These are phyloP conservation scores for Endotrypanum monterogeii DNA, from an alignment of 208 protist genomes.

Conservation along the genomic window DNA sequence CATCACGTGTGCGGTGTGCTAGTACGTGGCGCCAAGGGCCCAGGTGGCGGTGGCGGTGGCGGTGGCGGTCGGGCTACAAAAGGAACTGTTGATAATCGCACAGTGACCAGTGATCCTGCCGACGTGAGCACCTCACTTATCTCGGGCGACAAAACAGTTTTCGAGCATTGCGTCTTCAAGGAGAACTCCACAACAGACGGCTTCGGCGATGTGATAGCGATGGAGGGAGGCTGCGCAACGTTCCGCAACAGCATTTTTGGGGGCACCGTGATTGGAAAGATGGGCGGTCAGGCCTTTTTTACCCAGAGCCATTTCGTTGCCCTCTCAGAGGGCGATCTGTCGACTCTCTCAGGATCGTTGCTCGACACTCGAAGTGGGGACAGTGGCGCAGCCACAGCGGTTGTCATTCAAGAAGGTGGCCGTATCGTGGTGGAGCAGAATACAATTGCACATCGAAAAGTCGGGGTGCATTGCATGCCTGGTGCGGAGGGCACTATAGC, in stretches of 20 bases:
- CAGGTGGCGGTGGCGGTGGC: background rate
- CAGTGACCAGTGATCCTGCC: background rate
- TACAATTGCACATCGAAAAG: slow-evolving; percentile 44
- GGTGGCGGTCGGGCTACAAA: background rate
- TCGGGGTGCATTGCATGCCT: slow-evolving; percentile 44
- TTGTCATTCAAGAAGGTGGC: slow-evolving; percentile 58
- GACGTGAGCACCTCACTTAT: background rate
- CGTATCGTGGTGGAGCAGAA: slow-evolving; percentile 48
- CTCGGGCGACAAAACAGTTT: slow-evolving; percentile 30
- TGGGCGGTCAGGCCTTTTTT: slow-evolving; percentile 47
- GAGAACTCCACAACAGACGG: slow-evolving; percentile 42
- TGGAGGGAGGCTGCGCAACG: slow-evolving; percentile 48
- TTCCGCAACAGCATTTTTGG: slow-evolving; percentile 71
- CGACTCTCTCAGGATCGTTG: background rate
- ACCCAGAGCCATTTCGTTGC: slow-evolving; percentile 55
- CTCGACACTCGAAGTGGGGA: background rate
- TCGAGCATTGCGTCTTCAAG: slow-evolving; percentile 67
- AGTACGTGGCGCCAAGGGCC: slow-evolving; percentile 36
- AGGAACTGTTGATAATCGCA: background rate
- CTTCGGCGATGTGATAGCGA: slow-evolving; percentile 65
- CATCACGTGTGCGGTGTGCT: slow-evolving; percentile 54
- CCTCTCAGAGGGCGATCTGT: background rate
- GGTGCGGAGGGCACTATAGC: slow-evolving; percentile 46
- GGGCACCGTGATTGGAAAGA: slow-evolving; percentile 69
- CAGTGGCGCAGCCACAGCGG: slow-evolving; percentile 11